Percentiles rank a stretch among this genome's conserved stretches.
These are phyloP conservation scores for Dictyostelium firmibasis DNA, from an alignment of 78 protist genomes.

Conservation along the genomic window DNA sequence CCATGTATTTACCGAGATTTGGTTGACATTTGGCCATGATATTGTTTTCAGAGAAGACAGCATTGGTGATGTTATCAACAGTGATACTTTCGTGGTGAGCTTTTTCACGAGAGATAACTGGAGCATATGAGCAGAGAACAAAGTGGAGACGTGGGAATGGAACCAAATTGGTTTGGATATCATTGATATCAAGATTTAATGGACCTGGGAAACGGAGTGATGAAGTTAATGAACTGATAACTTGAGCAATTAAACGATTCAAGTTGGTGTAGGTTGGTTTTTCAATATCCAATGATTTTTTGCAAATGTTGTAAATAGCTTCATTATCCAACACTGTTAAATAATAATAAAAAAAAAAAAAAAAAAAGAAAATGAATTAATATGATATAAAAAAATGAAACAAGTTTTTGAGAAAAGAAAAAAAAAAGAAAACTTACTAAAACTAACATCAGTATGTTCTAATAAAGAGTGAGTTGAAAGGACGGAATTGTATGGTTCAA, in stretches of 20 bases:
- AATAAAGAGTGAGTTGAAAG: constrained; percentile 96
- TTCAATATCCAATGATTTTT: constrained; percentile 92
- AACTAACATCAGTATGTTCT: constrained; percentile 94
- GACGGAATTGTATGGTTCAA: constrained; percentile 97
- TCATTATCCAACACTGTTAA: constrained; percentile 93
- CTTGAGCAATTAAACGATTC: constrained; percentile 92
- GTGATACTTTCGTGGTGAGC: constrained; percentile 90
- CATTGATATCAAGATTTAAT: constrained; percentile 91
- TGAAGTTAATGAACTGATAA: constrained; percentile 94
- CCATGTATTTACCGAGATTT: constrained; percentile 96
- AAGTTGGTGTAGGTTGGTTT: constrained; percentile 95
- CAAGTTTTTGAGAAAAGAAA: background rate
- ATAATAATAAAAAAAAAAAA: background rate
- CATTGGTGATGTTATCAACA: constrained; percentile 92
- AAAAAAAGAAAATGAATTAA: background rate
- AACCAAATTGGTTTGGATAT: constrained; percentile 94
- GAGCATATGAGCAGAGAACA: constrained; percentile 89
- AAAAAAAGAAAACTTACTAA: background rate
- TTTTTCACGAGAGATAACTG: constrained; percentile 92
- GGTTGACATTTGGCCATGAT: constrained; percentile 97
- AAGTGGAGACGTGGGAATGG: constrained; percentile 96
- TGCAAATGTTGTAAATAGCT: constrained; percentile 96
- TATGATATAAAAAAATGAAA: no score
- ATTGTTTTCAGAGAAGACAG: constrained; percentile 90
- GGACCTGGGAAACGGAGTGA: constrained; percentile 96